phyloP scores from a whole-genome alignment of 192 early-diverging fungal species.

The Backusella westeae region DNA sequence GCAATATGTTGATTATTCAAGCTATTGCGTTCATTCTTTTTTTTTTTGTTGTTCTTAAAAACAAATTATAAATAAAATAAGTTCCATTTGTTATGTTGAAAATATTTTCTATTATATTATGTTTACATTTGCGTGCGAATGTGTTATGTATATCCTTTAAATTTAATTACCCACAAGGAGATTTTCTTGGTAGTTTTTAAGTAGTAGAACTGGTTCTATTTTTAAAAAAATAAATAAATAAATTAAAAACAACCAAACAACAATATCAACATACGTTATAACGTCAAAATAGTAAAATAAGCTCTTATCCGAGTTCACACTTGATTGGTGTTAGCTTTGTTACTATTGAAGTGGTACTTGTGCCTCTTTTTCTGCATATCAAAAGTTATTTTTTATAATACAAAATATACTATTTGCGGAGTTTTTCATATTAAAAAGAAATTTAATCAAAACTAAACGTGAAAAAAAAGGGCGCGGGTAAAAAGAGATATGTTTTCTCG shows the following conservation, averaged over 20 bases:
- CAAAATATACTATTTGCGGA: not conserved
- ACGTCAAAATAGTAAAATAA: not conserved
- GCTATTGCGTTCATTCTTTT: not conserved
- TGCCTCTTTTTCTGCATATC: constrained; percentile 6
- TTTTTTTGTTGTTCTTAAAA: not conserved
- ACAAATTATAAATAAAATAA: not conserved
- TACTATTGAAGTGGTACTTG: not conserved
- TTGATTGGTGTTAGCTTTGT: constrained; percentile 4
- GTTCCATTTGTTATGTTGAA: not conserved
- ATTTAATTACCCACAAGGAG: not conserved
- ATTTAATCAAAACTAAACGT: not conserved
- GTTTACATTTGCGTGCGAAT: not conserved
- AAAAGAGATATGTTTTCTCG: not conserved
- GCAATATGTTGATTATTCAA: not conserved
- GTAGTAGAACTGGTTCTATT: not conserved
- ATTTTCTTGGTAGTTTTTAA: not conserved
- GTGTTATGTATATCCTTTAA: not conserved
- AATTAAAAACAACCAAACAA: not conserved
- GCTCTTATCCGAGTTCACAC: not conserved
- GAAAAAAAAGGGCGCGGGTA: not conserved
- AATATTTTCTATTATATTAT: not conserved
- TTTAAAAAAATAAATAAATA: not conserved
- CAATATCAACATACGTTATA: not conserved
- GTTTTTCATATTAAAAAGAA: not conserved
- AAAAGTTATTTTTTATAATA: not conserved